Evolutionary conservation across 139 green algal species (phyloP).

Genomic region (Microglena sp.): DNA sequence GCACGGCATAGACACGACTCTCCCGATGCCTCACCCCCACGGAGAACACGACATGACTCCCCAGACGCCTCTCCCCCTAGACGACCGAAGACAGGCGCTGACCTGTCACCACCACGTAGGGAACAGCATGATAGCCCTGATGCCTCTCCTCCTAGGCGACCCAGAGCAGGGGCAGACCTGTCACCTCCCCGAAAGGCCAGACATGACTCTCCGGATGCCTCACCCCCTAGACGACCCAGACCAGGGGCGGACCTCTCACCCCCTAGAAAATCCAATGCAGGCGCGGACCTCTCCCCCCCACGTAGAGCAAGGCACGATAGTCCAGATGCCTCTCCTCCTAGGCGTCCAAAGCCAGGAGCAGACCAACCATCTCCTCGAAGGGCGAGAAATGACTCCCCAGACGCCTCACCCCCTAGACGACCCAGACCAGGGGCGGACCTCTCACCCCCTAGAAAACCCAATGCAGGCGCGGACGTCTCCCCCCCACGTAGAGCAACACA

Average conservation of each 20-base stretch:
- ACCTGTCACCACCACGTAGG: conserved; percentile 12
- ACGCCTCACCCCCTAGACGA: conserved; percentile 23
- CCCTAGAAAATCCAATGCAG: too few species aligned
- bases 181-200: background rate
- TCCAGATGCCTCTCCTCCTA: conserved; percentile 19
- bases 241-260: background rate
- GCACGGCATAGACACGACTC: conserved; percentile 17
- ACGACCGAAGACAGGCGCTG: conserved; percentile 11
- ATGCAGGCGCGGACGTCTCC: conserved; percentile 12
- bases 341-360: conserved; percentile 5
- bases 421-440: conserved; percentile 5
- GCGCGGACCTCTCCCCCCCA: conserved; percentile 18
- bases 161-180: background rate
- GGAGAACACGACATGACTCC: conserved; percentile 20
- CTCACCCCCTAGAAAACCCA: conserved; percentile 13
- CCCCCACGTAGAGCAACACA: conserved; percentile 15
- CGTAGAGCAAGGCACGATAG: conserved; percentile 11
- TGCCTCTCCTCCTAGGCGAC: conserved; percentile 12
- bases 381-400: conserved; percentile 5
- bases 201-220: conserved; percentile 13
- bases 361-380: conserved; percentile 12
- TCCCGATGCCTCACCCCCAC: conserved; percentile 24
- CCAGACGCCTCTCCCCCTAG: conserved; percentile 26
- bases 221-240: conserved; percentile 10
- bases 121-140: conserved; percentile 14